phyloP scores from a whole-genome alignment of 768 basidiomycete genomes.

The Epithele typhae region DNA sequence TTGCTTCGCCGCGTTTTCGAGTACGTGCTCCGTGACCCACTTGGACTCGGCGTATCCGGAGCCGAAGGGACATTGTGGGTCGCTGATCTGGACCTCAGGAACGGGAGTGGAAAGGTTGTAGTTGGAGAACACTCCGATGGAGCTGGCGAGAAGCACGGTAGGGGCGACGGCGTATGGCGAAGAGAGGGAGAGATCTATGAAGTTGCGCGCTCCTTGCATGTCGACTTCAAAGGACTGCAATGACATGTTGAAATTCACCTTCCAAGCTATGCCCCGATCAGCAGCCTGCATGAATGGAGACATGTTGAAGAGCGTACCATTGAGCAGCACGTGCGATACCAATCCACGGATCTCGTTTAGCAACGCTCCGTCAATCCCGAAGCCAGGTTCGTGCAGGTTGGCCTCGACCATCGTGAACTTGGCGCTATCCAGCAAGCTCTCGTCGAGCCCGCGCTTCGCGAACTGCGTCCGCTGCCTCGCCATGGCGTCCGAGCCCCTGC shows the following conservation, averaged over 20 bases:
- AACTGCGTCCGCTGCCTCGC: slow-evolving; percentile 12
- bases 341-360: slow-evolving; percentile 9
- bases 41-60: slow-evolving; percentile 29
- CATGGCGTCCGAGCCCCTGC: background rate
- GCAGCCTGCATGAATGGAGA: no score
- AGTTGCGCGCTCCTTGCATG: slow-evolving; percentile 21
- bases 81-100: slow-evolving; percentile 2
- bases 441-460: background rate
- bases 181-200: slow-evolving; percentile 13
- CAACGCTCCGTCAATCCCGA: slow-evolving; percentile 7
- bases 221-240: slow-evolving; percentile 34
- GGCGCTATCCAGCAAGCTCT: background rate
- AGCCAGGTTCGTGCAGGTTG: slow-evolving; percentile 9
- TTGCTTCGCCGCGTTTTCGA: slow-evolving; percentile 20
- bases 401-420: slow-evolving; percentile 16
- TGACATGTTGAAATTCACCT: slow-evolving; percentile 38
- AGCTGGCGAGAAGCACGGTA: slow-evolving; percentile 6
- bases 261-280: slow-evolving; percentile 27
- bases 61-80: slow-evolving; percentile 13
- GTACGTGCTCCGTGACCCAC: slow-evolving; percentile 29
- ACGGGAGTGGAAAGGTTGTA: slow-evolving; percentile 4
- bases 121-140: slow-evolving; percentile 11
- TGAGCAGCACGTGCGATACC: background rate
- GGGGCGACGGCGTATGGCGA: slow-evolving; percentile 8
- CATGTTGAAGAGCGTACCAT: background rate